phyloP scores from a whole-genome alignment of 108 stramenopile species.

The Cyclostephanos tholiformis region DNA sequence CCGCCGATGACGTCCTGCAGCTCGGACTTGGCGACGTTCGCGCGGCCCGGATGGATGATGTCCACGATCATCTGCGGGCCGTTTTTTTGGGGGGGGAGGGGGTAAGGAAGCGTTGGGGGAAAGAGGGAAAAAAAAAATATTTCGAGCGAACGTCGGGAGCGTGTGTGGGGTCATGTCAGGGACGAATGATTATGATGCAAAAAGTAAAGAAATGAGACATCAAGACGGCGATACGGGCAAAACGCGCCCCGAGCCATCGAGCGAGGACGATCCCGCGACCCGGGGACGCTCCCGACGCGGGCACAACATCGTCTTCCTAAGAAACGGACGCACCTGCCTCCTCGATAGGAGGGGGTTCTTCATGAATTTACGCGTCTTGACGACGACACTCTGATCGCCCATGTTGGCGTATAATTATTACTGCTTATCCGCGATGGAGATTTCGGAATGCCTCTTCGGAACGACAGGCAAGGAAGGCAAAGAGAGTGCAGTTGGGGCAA shows the following conservation, averaged over 20 bases:
- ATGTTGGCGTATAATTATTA: conserved; percentile 31
- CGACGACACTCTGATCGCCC: conserved; percentile 83
- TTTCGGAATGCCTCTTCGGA: not conserved
- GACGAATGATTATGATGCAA: not conserved
- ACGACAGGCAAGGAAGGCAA: too few species aligned
- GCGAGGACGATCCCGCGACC: not conserved
- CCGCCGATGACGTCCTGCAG: conserved; percentile 91
- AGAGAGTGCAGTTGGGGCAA: too few species aligned
- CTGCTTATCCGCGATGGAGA: not conserved
- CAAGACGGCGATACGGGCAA: not conserved
- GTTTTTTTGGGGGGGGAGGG: conserved; percentile 8
- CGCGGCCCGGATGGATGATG: conserved; percentile 95
- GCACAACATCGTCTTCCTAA: not conserved
- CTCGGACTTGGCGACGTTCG: conserved; percentile 94
- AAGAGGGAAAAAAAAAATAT: conserved; percentile 8
- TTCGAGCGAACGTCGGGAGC: too few species aligned
- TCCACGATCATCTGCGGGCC: conserved; percentile 90
- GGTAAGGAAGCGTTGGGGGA: conserved; percentile 9
- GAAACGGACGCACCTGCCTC: conserved; percentile 85
- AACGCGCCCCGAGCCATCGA: not conserved
- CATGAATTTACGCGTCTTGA: conserved; percentile 99
- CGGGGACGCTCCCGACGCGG: too few species aligned
- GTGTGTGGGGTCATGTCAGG: too few species aligned
- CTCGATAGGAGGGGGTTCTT: conserved; percentile 96
- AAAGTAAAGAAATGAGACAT: not conserved